A percentile compares a stretch with the other conserved stretches of the same genome.
Evolutionary conservation across 139 green algal species (phyloP).

Genomic region (Chlorella sp.): DNA sequence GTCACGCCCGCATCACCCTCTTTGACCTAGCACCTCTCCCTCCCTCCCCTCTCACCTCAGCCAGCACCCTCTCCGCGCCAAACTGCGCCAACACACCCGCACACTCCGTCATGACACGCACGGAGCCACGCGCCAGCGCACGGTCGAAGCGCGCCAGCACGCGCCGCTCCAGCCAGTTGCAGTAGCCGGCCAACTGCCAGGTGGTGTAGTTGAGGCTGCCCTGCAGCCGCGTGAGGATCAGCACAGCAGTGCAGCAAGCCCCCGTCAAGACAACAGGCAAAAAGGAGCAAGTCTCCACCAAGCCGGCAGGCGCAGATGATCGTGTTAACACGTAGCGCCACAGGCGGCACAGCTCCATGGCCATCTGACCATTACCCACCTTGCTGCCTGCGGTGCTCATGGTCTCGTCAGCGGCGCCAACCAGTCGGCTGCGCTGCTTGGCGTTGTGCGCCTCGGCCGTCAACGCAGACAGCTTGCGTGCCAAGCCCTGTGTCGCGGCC

Average conservation of each 20-base stretch:
- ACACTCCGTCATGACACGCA: constrained; percentile 10
- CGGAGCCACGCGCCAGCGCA: neutral
- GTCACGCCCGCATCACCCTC: neutral
- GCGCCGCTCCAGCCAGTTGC: constrained; percentile 16
- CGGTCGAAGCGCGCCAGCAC: constrained; percentile 17
- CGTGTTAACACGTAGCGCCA: neutral
- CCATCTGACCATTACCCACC: neutral
- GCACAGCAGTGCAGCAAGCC: neutral
- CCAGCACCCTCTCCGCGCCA: constrained; percentile 1
- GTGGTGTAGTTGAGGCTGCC: constrained; percentile 6
- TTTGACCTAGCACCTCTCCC: too few relatives aligned
- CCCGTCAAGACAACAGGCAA: too few relatives aligned
- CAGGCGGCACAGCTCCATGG: neutral
- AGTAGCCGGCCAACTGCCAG: constrained; percentile 6
- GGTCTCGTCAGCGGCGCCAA: neutral
- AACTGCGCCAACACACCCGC: constrained; percentile 11
- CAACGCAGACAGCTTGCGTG: neutral
- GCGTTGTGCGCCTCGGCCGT: constrained; percentile 6
- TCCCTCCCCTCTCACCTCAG: too few relatives aligned
- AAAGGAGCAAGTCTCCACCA: neutral
- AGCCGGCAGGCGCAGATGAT: neutral
- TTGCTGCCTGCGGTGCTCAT: neutral
- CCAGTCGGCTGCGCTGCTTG: constrained; percentile 10
- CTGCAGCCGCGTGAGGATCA: neutral
- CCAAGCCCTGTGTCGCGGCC: neutral